These are phyloP conservation scores for Glaciozyma martinii DNA, from an alignment of 768 basidiomycete species.

Conservation along the genomic window DNA sequence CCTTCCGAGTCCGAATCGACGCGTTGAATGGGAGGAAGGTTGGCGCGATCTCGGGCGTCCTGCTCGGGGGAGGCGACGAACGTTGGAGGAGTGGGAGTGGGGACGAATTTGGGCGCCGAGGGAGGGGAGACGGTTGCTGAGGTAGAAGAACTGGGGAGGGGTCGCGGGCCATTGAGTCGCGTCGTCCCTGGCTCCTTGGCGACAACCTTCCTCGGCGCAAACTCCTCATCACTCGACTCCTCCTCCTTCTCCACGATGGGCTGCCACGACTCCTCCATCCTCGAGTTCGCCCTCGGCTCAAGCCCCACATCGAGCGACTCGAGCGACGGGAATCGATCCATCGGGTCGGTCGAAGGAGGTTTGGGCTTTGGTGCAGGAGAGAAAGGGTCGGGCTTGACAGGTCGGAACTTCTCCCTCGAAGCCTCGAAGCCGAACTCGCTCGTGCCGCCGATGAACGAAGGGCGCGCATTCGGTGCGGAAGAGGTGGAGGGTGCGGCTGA, in stretches of 20 bases:
- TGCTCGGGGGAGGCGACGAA: not conserved
- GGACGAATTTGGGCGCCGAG: not conserved
- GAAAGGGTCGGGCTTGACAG: constrained; percentile 2
- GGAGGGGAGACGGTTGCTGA: not conserved
- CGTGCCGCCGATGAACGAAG: constrained; percentile 7
- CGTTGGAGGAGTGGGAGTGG: not conserved
- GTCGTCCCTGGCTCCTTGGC: not conserved
- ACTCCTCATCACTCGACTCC: constrained; percentile 29
- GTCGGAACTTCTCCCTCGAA: constrained; percentile 26
- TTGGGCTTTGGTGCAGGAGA: not conserved
- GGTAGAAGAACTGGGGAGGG: not conserved
- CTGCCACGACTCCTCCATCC: constrained; percentile 15
- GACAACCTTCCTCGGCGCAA: not conserved
- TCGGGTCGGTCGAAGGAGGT: not conserved
- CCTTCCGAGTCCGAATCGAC: constrained; percentile 7
- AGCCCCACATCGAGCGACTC: not conserved
- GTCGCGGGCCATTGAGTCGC: not conserved
- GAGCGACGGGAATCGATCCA: constrained; percentile 26
- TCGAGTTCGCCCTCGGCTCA: not conserved
- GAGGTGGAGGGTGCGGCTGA: not conserved
- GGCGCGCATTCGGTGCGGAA: not conserved
- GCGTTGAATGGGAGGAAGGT: not conserved
- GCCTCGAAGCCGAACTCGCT: not conserved
- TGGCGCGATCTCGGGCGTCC: not conserved
- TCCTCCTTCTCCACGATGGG: constrained; percentile 23